Percentiles rank a stretch among this genome's conserved stretches.
Conservation (phyloP, 2,329 filamentous ascomycete genomes). For the Fusarium caatingaense region DNA sequence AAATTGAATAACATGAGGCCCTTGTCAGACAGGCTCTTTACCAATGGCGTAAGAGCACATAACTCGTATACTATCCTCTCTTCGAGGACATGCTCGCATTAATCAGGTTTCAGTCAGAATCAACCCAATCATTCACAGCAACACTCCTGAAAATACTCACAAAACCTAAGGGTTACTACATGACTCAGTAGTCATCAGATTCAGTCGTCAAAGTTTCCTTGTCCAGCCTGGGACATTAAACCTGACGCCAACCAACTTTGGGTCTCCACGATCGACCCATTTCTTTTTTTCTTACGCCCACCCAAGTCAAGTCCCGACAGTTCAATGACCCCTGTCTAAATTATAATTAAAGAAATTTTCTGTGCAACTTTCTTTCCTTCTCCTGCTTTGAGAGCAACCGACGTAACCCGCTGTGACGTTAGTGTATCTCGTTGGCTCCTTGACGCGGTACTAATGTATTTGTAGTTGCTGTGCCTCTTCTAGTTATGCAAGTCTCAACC, state of each 20-base stretch:
- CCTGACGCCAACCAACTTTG: conserved; percentile 12
- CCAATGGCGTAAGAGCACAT: conserved; percentile 6
- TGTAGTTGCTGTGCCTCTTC: conserved; percentile 9
- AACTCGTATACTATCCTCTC: neutral
- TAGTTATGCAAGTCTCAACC: conserved; percentile 10
- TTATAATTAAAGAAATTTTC: conserved; percentile 20
- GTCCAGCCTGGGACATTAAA: conserved; percentile 13
- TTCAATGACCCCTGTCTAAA: conserved; percentile 21
- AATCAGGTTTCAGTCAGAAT: neutral
- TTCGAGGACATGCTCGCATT: neutral
- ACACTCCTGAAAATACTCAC: conserved; percentile 1
- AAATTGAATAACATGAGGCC: neutral
- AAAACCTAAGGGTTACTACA: conserved; percentile 15
- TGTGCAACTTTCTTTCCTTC: neutral
- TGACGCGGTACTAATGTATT: neutral
- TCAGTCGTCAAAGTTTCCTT: conserved; percentile 34
- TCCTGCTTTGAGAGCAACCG: conserved; percentile 2
- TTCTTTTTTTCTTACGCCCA: neutral
- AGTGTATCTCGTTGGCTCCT: neutral
- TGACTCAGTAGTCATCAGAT: conserved; percentile 36
- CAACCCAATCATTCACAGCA: neutral
- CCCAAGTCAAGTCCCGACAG: conserved; percentile 14
- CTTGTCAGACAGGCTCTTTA: conserved; percentile 6
- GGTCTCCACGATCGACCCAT: conserved; percentile 41
- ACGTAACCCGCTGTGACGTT: neutral